phyloP scores from a whole-genome alignment of 2,329 filamentous ascomycete genomes.

The Neopestalotiopsis sp. region DNA sequence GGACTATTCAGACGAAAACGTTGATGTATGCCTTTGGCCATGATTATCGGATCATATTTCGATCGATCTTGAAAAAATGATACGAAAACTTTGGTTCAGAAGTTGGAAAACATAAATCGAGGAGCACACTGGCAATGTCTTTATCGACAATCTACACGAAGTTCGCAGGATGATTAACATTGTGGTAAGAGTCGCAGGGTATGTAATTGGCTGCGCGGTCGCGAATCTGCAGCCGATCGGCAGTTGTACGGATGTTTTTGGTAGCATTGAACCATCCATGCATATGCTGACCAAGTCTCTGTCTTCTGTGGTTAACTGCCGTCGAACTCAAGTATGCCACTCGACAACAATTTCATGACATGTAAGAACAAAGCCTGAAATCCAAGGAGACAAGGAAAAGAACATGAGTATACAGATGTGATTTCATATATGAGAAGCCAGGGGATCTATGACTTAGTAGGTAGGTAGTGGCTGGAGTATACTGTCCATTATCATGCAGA shows the following conservation, averaged over 20 bases:
- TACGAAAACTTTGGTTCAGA: too few species aligned
- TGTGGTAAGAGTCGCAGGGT: neutral
- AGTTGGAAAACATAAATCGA: neutral
- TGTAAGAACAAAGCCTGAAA: too few species aligned
- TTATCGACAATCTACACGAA: neutral
- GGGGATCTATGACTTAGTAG: too few species aligned
- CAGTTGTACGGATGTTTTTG: neutral
- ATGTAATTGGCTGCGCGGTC: neutral
- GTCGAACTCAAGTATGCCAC: too few species aligned
- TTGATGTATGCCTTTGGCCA: neutral
- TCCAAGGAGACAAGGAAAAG: too few species aligned
- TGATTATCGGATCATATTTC: neutral
- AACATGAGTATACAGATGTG: too few species aligned
- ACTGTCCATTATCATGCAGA: too few species aligned
- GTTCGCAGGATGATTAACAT: neutral
- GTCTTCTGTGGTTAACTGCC: too few species aligned
- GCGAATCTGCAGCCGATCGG: neutral
- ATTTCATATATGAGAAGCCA: too few species aligned
- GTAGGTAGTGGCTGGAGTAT: too few species aligned
- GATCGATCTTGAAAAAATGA: rapidly evolving
- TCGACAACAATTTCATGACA: too few species aligned
- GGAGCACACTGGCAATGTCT: neutral
- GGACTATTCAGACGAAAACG: neutral
- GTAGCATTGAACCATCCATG: neutral
- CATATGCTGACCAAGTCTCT: neutral